Percentiles rank a stretch among this genome's conserved stretches.
These are phyloP conservation scores for Eucalyptus pauciflora DNA, from an alignment of 345 rosid genomes.

Conservation along the genomic window DNA sequence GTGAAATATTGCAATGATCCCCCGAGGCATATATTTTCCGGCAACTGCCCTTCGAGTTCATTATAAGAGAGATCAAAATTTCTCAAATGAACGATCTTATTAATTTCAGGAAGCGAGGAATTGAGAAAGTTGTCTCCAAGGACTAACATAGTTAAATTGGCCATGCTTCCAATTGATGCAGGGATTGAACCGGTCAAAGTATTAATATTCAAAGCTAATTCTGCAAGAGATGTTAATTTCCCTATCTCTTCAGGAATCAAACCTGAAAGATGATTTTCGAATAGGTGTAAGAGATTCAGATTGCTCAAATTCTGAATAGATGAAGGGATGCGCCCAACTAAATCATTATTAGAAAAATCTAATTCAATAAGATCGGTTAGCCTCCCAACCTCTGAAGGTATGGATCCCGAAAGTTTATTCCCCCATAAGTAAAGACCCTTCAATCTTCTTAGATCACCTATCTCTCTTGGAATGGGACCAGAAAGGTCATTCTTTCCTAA, in stretches of 20 bases:
- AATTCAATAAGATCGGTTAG: not conserved
- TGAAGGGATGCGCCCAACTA: not conserved
- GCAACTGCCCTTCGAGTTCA: no score
- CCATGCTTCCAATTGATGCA: not conserved
- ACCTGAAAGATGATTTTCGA: no score
- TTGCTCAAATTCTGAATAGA: no score
- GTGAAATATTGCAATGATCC: no score
- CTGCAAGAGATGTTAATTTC: not conserved
- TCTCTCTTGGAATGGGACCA: not conserved
- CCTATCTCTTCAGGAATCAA: not conserved
- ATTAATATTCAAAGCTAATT: accelerated
- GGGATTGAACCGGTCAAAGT: not conserved
- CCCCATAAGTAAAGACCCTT: accelerated
- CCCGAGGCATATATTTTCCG: no score
- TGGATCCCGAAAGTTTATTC: not conserved
- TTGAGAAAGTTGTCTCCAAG: accelerated
- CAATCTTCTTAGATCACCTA: not conserved
- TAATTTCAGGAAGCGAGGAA: not conserved
- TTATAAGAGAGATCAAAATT: no score
- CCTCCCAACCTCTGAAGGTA: not conserved
- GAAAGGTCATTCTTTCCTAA: accelerated
- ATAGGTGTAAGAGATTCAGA: accelerated
- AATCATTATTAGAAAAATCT: accelerated
- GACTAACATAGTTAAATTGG: accelerated
- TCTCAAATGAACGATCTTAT: accelerated